These are phyloP conservation scores for Mortierella sp. DNA, from an alignment of 371 early-diverging fungal genomes.

Conservation along the genomic window DNA sequence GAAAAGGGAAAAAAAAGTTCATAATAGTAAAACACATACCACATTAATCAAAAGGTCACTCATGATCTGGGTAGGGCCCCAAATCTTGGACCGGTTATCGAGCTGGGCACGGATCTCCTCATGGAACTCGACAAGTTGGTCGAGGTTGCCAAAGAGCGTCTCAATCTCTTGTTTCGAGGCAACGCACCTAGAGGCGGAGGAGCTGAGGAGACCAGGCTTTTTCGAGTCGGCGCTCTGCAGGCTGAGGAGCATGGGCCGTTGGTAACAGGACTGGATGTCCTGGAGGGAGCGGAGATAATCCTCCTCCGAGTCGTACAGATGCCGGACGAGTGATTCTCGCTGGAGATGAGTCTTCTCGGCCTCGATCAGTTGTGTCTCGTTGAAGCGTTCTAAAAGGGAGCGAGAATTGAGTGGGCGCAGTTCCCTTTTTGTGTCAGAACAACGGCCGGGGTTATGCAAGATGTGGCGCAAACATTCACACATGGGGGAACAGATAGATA, in stretches of 20 bases:
- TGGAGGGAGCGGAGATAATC: conserved; percentile 43
- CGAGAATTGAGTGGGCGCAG: background rate
- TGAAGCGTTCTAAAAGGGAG: conserved; percentile 22
- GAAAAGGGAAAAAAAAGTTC: background rate
- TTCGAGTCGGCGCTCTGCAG: conserved; percentile 25
- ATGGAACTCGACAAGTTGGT: conserved; percentile 36
- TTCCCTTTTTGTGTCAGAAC: too few species aligned
- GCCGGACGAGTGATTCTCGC: conserved; percentile 44
- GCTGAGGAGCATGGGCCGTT: conserved; percentile 27
- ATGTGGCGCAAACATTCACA: too few species aligned
- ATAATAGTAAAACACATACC: conserved; percentile 16
- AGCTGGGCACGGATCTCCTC: conserved; percentile 29
- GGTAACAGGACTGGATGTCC: conserved; percentile 36
- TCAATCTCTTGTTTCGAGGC: conserved; percentile 44
- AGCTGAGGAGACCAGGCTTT: conserved; percentile 19
- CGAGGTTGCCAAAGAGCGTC: conserved; percentile 44
- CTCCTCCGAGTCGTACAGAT: conserved; percentile 50
- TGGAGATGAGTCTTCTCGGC: conserved; percentile 39
- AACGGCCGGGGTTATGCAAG: too few species aligned
- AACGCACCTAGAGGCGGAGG: conserved; percentile 18
- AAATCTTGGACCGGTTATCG: conserved; percentile 47
- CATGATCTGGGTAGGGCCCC: conserved; percentile 52
- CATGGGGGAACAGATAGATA: too few species aligned
- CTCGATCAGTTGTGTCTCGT: conserved; percentile 43
- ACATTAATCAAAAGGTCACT: conserved; percentile 37